Evolutionary conservation across 371 early-diverging fungal genomes (phyloP), one percentile per base, ranked within the genome.

Genomic region (Mortierella polycephala): DNA sequence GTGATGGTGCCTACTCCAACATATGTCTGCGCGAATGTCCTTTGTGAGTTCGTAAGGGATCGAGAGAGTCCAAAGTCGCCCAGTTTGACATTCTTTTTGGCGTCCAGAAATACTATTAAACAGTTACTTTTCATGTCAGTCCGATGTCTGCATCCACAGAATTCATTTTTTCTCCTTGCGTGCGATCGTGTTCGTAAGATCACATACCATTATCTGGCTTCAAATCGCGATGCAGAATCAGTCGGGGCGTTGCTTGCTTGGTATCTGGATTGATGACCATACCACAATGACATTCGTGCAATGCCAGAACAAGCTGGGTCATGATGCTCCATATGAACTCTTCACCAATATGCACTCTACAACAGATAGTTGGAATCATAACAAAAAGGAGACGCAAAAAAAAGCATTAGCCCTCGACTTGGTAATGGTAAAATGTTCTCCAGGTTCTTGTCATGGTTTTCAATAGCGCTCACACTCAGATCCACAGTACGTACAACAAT

Each of bases 11-110:
- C 57, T 71, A 89, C 88, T 44, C 91, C 92, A 45, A 91, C 91
- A 80, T 86, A 91, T 4, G 93, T 92, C 57, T 88, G 79, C 8
- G 91, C 91, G 69, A 91, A 89, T 11, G 87, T 85, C 10, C 65
- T 72, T 23, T 85, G 86, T 7, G 87, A 86, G 54, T 84, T 83
- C 5, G 84, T 84, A 42, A 90, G 85, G 13, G 86, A 75, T 49
- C 88, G 81, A 8, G 89, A 88, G 0, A 92, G 74, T 9, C 93
- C 93, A 83, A 92, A 92, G 72, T 92, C 93, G 9, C 91, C 91
- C 1, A 92, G 83, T 69, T 92, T 92, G 52, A 89, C 86, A 69
- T 91, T 90, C 51, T 85, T 74, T 12, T 81, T 68, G 5, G 76
- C 80, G 59, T 91, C 90, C 62, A 92, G 59, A 69, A 92, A 90